phyloP scores from a whole-genome alignment of 139 green algal species.

The Tetradesmus obliquus region DNA sequence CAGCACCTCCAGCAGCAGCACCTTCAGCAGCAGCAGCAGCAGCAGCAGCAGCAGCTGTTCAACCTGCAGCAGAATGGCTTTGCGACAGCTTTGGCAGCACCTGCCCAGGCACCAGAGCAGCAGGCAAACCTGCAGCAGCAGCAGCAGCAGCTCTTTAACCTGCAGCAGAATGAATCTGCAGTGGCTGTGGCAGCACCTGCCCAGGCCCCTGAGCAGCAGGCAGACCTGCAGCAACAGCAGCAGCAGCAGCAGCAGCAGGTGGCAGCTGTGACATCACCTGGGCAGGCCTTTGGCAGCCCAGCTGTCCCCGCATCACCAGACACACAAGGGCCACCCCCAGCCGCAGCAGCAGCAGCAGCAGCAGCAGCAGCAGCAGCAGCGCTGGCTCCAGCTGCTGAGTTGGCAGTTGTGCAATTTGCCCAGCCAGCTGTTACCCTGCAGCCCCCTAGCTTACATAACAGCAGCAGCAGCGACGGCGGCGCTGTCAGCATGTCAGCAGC shows the following conservation, averaged over 20 bases:
- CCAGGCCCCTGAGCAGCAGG: neutral
- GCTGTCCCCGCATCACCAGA: neutral
- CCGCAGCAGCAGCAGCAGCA: neutral
- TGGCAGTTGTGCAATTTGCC: neutral
- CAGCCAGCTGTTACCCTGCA: neutral
- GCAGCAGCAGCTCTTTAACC: neutral
- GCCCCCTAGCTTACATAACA: neutral
- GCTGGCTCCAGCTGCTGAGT: too few species aligned
- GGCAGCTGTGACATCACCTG: neutral
- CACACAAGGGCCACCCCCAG: neutral
- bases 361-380: slow-evolving; percentile 25
- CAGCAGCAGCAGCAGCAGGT: neutral
- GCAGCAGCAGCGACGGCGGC: slow-evolving; percentile 18
- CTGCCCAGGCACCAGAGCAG: neutral
- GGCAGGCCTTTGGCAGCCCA: neutral
- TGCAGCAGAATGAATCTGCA: neutral
- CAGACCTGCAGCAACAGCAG: neutral
- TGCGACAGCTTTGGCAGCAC: neutral
- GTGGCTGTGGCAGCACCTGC: neutral
- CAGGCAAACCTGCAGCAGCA: neutral
- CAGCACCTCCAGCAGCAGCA: slow-evolving; percentile 17
- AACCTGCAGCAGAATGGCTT: neutral
- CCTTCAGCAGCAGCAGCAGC: neutral
- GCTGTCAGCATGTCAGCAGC: neutral
- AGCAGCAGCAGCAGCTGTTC: neutral